Evolutionary conservation across 73 alveolate genomes (phyloP), one percentile per base, ranked within the genome.

Genomic region (Uronychia setigera): DNA sequence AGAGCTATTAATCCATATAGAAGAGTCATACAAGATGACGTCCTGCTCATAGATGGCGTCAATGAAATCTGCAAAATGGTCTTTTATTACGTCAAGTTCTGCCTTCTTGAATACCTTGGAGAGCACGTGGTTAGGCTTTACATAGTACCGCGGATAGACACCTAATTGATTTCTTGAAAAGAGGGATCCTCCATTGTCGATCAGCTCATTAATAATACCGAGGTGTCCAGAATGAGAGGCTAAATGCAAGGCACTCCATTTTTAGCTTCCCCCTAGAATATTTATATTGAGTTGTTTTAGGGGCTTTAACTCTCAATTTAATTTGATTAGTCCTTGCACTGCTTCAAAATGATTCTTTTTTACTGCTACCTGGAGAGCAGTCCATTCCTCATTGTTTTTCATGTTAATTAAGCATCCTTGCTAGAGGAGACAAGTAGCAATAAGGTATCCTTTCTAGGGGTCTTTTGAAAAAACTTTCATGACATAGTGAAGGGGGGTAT

Each of bases 361-460:
- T 34, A 58, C 74, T 79, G 90, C 87, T 1, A 30, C 25, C 11
- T 83, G 90, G 26, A 83, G 84, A 75, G 90, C 84, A 14, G 90
- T 78, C 81, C 80, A 83, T 26, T 32, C 76, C 1, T 78, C 81
- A 31, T 83, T 29, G 29, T 83, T 83, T 1, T 29, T 31, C 5
- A 33, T 32, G 78, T 83, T 83, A 1, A 35, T 33, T 27, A 30
- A 28, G 27, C 84, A 32, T 31, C 86, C 86, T 9, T 28, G 28
- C 32, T 35, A 1, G 25, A 83, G n/a, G 33, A 83, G 74, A 1
- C 30, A 1, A 1, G 78, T 88, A 26, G 75, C 87, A 14, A 83
- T 83, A 30, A 29, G 29, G 26, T 29, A 58, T 1, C 87, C 31
- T 31, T 29, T 30, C 26, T n/a, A 26, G 78, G 80, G 74, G 32